These are phyloP conservation scores for Colletotrichum sp. DNA, from an alignment of 2,329 filamentous ascomycete genomes.

Conservation along the genomic window DNA sequence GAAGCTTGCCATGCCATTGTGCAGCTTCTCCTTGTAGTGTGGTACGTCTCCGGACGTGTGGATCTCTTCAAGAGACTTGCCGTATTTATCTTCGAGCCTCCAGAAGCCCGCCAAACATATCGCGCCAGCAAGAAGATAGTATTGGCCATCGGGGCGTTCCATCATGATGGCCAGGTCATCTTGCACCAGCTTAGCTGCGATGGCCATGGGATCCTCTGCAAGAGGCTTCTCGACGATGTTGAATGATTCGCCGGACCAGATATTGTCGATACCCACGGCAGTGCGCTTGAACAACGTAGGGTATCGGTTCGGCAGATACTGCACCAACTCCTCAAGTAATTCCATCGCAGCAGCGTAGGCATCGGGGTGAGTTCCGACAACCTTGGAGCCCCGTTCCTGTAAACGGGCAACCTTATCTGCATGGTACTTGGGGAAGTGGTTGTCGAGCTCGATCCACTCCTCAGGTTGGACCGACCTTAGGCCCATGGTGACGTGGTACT, in stretches of 20 bases:
- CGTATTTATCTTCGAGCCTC: slow-evolving; percentile 80
- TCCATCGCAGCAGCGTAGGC: slow-evolving; percentile 77
- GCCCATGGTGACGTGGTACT: slow-evolving; percentile 80
- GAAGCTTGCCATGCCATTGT: slow-evolving; percentile 82
- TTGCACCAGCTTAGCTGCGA: slow-evolving; percentile 74
- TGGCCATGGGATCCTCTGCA: slow-evolving; percentile 79
- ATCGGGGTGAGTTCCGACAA: slow-evolving; percentile 71
- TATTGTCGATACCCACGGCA: slow-evolving; percentile 69
- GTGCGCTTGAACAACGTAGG: slow-evolving; percentile 72
- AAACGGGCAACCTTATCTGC: slow-evolving; percentile 74
- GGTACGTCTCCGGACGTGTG: slow-evolving; percentile 81
- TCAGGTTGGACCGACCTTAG: slow-evolving; percentile 72
- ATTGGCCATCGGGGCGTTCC: slow-evolving; percentile 76
- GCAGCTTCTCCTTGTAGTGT: slow-evolving; percentile 72
- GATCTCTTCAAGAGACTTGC: slow-evolving; percentile 80
- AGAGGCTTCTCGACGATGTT: slow-evolving; percentile 69
- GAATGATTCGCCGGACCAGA: slow-evolving; percentile 74
- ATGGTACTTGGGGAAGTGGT: slow-evolving; percentile 76
- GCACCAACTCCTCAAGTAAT: slow-evolving; percentile 73
- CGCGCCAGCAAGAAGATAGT: slow-evolving; percentile 79
- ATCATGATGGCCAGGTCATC: slow-evolving; percentile 88
- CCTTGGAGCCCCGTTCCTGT: slow-evolving; percentile 67
- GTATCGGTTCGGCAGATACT: slow-evolving; percentile 78
- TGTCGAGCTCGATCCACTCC: slow-evolving; percentile 88
- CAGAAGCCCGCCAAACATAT: slow-evolving; percentile 84